Evolutionary conservation across 192 early-diverging fungal species (phyloP).

Genomic region (Linnemannia zychae): DNA sequence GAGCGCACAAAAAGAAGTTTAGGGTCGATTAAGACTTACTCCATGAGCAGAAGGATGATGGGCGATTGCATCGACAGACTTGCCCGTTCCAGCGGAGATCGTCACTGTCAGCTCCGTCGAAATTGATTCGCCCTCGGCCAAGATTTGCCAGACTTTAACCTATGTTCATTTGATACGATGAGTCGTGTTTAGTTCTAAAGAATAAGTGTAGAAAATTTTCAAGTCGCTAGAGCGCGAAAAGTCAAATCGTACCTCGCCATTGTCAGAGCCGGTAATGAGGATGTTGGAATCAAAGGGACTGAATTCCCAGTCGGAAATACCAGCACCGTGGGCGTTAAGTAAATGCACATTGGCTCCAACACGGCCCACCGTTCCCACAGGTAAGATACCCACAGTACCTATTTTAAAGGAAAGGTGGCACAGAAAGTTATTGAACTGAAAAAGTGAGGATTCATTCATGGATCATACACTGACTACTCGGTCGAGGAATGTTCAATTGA

Average conservation of each 20-base stretch:
- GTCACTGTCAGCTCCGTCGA: slow-evolving; percentile 29
- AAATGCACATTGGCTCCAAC: slow-evolving; percentile 28
- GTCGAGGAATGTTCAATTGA: background rate
- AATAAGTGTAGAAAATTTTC: background rate
- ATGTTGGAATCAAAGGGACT: slow-evolving; percentile 57
- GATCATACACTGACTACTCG: background rate
- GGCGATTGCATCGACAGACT: slow-evolving; percentile 53
- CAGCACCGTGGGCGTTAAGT: slow-evolving; percentile 59
- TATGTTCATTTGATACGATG: background rate
- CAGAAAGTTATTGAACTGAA: background rate
- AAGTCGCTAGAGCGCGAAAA: background rate
- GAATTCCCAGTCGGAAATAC: slow-evolving; percentile 64
- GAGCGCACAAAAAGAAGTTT: too few species aligned
- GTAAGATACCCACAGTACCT: slow-evolving; percentile 41
- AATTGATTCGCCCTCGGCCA: slow-evolving; percentile 1
- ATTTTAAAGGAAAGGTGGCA: background rate
- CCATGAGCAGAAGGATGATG: slow-evolving; percentile 66
- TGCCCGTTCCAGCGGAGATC: slow-evolving; percentile 49
- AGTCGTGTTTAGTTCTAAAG: background rate
- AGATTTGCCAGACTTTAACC: slow-evolving; percentile 65
- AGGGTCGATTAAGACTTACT: slow-evolving; percentile 27
- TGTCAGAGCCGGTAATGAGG: slow-evolving; percentile 61
- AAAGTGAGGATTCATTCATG: too few species aligned
- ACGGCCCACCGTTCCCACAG: slow-evolving; percentile 30
- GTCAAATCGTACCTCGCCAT: slow-evolving; percentile 50